phyloP scores from a whole-genome alignment of 2,329 filamentous ascomycete genomes.

The Beauveria bassiana region DNA sequence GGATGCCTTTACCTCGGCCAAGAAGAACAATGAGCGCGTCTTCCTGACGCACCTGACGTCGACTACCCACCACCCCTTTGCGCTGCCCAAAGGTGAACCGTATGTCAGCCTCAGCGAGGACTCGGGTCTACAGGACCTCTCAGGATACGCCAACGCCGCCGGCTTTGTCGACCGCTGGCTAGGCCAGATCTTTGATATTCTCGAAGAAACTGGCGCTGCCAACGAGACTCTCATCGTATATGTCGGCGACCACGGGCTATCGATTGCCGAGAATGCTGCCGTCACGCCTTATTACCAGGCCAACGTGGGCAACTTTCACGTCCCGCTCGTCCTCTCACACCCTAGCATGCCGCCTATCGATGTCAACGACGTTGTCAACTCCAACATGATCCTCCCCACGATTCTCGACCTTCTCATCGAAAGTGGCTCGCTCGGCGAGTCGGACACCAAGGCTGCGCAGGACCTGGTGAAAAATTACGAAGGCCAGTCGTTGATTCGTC shows the following conservation, averaged over 20 bases:
- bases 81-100: constrained; percentile 21
- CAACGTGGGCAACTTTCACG: constrained; percentile 25
- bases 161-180: constrained; percentile 27
- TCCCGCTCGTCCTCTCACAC: constrained; percentile 26
- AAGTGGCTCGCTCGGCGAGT: constrained; percentile 23
- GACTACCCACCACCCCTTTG: constrained; percentile 27
- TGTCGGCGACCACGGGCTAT: constrained; percentile 27
- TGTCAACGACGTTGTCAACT: constrained; percentile 24
- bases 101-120: constrained; percentile 21
- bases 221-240: constrained; percentile 26
- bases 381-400: constrained; percentile 26
- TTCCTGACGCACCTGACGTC: constrained; percentile 29
- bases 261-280: constrained; percentile 24
- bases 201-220: constrained; percentile 25
- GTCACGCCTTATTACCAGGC: constrained; percentile 26
- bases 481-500: constrained; percentile 27
- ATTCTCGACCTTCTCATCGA: constrained; percentile 27
- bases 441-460: constrained; percentile 18
- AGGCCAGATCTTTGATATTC: constrained; percentile 21
- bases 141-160: constrained; percentile 26
- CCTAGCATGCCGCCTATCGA: constrained; percentile 24
- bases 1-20: constrained; percentile 24
- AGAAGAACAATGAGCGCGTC: constrained; percentile 23
- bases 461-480: constrained; percentile 27
- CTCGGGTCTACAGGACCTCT: constrained; percentile 22